phyloP scores from a whole-genome alignment of 371 early-diverging fungal genomes.

The Mortierella sp. region DNA sequence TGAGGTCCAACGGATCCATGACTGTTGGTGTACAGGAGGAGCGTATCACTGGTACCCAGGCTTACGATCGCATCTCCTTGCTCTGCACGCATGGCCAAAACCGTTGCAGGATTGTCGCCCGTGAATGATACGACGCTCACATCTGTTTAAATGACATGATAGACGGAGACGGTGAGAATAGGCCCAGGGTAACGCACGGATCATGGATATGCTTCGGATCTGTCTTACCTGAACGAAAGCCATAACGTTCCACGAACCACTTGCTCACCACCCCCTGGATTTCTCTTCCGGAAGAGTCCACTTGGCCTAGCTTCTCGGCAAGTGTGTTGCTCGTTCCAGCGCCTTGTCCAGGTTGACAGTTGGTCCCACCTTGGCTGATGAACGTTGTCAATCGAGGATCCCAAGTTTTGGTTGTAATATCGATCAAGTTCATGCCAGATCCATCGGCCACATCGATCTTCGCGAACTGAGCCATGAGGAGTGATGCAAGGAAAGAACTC shows the following conservation, averaged over 20 bases:
- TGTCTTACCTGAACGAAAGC: constrained; percentile 63
- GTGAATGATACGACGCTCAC: constrained; percentile 78
- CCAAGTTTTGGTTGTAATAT: constrained; percentile 72
- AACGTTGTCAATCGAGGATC: constrained; percentile 42
- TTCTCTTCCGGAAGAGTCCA: constrained; percentile 38
- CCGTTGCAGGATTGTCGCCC: constrained; percentile 87
- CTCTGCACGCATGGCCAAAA: constrained; percentile 69
- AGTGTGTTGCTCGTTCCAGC: constrained; percentile 11
- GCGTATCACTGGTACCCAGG: constrained; percentile 85
- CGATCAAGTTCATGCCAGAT: constrained; percentile 85
- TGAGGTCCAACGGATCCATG: not conserved
- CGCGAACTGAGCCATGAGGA: constrained; percentile 70
- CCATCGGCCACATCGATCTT: constrained; percentile 83
- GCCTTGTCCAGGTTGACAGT: not conserved
- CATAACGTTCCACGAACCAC: constrained; percentile 55
- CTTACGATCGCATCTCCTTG: constrained; percentile 75
- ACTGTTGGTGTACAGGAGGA: constrained; percentile 68
- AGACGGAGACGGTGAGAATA: not conserved
- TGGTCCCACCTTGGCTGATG: constrained; percentile 28
- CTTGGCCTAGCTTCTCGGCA: constrained; percentile 41
- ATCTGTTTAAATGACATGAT: constrained; percentile 36
- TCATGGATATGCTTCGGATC: not conserved
- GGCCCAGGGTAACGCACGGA: not conserved
- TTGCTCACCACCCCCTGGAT: constrained; percentile 47
- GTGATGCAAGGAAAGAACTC: constrained; percentile 75